Evolutionary conservation across 371 early-diverging fungal genomes (phyloP).

Genomic region (Choanephora cucurbitarum): DNA sequence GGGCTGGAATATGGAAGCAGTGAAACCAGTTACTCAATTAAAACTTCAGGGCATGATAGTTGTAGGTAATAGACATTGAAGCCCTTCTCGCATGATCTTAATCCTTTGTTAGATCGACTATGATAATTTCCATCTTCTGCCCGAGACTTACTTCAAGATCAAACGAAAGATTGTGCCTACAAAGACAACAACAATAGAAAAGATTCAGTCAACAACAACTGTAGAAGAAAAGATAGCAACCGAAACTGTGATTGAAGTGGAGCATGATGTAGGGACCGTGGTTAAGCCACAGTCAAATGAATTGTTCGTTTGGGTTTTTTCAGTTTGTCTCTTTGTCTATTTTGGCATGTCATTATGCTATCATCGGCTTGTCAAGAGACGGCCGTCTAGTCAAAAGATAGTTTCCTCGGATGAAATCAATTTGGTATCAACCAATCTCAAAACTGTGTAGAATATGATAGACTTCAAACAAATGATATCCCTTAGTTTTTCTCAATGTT

Average conservation of each 20-base stretch:
- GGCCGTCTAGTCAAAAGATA: constrained; percentile 1
- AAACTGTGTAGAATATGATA: constrained; percentile 2
- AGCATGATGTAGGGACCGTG: constrained; percentile 16
- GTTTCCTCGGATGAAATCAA: constrained; percentile 7
- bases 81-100: neutral
- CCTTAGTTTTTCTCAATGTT: too few relatives aligned
- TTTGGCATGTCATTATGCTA: constrained; percentile 27
- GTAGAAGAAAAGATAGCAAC: constrained; percentile 1
- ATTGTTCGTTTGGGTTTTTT: constrained; percentile 36
- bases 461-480: neutral
- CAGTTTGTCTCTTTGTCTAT: constrained; percentile 26
- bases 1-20: constrained; percentile 32
- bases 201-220: neutral
- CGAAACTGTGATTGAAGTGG: constrained; percentile 17
- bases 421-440: neutral
- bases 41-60: constrained; percentile 50
- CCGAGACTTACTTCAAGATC: constrained; percentile 37
- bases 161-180: constrained; percentile 14
- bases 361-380: constrained; percentile 17
- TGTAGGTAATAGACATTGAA: constrained; percentile 26
- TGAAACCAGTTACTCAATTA: constrained; percentile 17
- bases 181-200: constrained; percentile 6
- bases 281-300: constrained; percentile 23
- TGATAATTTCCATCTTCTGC: constrained; percentile 47
- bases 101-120: constrained; percentile 40